Conservation (phyloP, 352 stramenopile genomes). For the Pythium volutum region DNA sequence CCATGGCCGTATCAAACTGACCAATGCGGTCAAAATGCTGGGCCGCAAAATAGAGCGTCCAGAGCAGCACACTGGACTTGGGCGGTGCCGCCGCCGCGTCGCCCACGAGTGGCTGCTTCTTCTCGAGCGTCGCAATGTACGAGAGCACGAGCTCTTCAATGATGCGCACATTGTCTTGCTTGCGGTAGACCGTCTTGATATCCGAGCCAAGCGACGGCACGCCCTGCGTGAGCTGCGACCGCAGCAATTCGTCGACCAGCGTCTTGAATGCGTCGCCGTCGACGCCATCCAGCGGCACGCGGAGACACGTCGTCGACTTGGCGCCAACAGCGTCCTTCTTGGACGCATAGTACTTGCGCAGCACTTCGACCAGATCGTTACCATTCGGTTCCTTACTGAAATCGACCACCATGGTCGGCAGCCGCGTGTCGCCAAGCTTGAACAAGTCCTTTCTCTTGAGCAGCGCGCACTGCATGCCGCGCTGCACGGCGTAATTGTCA, state of each 20-base stretch:
- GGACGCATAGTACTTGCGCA: constrained; percentile 54
- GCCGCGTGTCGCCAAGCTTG: constrained; percentile 34
- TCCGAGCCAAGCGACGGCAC: constrained; percentile 94
- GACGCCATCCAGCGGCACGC: constrained; percentile 91
- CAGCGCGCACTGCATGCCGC: constrained; percentile 81
- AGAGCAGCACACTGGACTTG: constrained; percentile 62
- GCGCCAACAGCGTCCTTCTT: constrained; percentile 47
- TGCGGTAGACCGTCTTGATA: constrained; percentile 88
- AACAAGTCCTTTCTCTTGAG: constrained; percentile 57
- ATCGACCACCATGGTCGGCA: constrained; percentile 51
- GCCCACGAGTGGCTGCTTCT: constrained; percentile 50
- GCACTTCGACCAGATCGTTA: constrained; percentile 35
- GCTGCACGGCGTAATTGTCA: constrained; percentile 90
- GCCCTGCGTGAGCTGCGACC: constrained; percentile 82
- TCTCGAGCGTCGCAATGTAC: constrained; percentile 78
- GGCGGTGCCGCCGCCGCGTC: constrained; percentile 39
- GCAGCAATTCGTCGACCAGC: constrained; percentile 58
- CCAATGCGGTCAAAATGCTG: constrained; percentile 92
- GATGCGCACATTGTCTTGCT: constrained; percentile 56
- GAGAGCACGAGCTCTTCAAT: constrained; percentile 71
- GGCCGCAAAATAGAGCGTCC: constrained; percentile 90
- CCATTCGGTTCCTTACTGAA: constrained; percentile 44
- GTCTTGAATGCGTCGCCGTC: constrained; percentile 70
- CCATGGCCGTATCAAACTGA: constrained; percentile 85
- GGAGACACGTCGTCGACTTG: constrained; percentile 79